These are phyloP conservation scores for Iris pallida DNA, from an alignment of 116 monocot genomes.

Conservation along the genomic window DNA sequence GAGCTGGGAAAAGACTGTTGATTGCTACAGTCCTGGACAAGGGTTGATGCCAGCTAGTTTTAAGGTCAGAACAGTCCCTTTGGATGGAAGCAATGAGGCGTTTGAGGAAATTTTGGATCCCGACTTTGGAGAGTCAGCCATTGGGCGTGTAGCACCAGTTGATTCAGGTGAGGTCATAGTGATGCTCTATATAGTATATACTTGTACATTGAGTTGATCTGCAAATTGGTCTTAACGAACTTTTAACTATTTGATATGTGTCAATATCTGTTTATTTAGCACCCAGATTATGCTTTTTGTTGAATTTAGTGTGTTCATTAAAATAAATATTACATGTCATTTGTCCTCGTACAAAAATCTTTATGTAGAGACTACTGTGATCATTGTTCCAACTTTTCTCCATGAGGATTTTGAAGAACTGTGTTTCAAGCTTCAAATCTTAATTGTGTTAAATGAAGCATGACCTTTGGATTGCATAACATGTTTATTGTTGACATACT, in stretches of 20 bases:
- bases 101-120: conserved; percentile 94
- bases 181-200: background rate
- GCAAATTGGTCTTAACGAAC: background rate
- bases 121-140: conserved; percentile 97
- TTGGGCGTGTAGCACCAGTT: conserved; percentile 96
- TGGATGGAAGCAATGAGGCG: conserved; percentile 78
- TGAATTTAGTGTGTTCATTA: background rate
- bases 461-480: background rate
- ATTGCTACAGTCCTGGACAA: conserved; percentile 98
- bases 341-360: too few relatives aligned
- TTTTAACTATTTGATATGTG: background rate
- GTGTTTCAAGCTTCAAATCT: too few relatives aligned
- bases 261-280: background rate
- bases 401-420: too few relatives aligned
- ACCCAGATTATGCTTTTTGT: background rate
- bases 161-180: conserved; percentile 70
- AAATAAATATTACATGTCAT: background rate
- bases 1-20: conserved; percentile 99
- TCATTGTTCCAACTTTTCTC: too few relatives aligned
- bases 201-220: background rate
- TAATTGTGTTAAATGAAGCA: too few relatives aligned
- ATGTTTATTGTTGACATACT: background rate
- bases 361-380: too few relatives aligned
- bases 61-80: conserved; percentile 74
- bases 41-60: conserved; percentile 99